Evolutionary conservation across 1,139 yeast species (phyloP).

Genomic region (Spathaspora sp.): DNA sequence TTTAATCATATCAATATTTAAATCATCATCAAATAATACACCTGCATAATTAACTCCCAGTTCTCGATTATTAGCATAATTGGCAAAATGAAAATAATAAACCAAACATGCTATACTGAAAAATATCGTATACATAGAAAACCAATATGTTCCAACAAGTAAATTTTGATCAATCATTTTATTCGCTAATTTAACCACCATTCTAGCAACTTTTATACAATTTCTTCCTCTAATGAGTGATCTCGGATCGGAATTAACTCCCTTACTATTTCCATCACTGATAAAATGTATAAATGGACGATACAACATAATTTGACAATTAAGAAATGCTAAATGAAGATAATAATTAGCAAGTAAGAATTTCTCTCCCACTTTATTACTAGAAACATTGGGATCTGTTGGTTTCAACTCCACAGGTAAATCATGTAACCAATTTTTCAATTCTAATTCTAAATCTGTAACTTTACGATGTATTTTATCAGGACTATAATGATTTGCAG

Average conservation of each 20-base stretch:
- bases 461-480: constrained; percentile 61
- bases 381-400: constrained; percentile 50
- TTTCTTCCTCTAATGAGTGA: constrained; percentile 71
- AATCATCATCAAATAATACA: constrained; percentile 55
- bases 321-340: constrained; percentile 75
- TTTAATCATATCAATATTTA: constrained; percentile 65
- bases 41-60: constrained; percentile 46
- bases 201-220: constrained; percentile 82
- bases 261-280: constrained; percentile 44
- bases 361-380: constrained; percentile 52
- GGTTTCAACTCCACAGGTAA: constrained; percentile 77
- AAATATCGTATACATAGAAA: constrained; percentile 87
- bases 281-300: constrained; percentile 91
- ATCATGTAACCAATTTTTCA: constrained; percentile 72
- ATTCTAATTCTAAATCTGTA: constrained; percentile 67
- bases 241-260: constrained; percentile 37
- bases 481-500: constrained; percentile 23
- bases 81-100: constrained; percentile 77
- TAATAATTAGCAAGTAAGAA: constrained; percentile 74
- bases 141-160: constrained; percentile 90
- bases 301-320: constrained; percentile 81
- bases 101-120: constrained; percentile 87
- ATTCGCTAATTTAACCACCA: constrained; percentile 79
- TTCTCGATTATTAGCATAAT: constrained; percentile 24
- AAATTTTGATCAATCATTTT: constrained; percentile 76